These are phyloP conservation scores for Mycena floridula DNA, from an alignment of 768 basidiomycete species.

Conservation along the genomic window DNA sequence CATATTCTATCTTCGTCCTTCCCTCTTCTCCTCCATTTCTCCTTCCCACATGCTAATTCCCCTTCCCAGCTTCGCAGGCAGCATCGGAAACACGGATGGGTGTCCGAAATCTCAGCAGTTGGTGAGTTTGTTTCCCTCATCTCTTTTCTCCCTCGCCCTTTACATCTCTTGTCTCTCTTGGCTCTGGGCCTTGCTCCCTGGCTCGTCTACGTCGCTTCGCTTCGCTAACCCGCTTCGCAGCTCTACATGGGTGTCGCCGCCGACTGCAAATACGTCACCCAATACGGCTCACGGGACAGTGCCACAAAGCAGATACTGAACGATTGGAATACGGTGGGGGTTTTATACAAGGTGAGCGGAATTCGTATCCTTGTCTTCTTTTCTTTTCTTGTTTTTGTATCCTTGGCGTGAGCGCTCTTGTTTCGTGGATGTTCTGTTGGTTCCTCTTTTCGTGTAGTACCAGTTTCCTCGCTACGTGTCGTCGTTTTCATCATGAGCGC, in stretches of 20 bases:
- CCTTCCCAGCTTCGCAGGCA: constrained; percentile 50
- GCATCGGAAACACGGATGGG: constrained; percentile 63
- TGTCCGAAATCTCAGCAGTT: constrained; percentile 72
- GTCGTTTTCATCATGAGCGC: too few relatives aligned
- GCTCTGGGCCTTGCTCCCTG: too few relatives aligned
- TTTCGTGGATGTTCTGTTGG: not conserved
- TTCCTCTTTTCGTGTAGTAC: too few relatives aligned
- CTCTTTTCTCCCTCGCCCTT: not conserved
- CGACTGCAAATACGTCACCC: constrained; percentile 71
- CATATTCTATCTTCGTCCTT: constrained; percentile 1
- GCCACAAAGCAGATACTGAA: constrained; percentile 73
- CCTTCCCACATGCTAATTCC: not conserved
- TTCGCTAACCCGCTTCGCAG: constrained; percentile 23
- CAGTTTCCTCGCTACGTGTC: too few relatives aligned
- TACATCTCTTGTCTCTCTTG: not conserved
- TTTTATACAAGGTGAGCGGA: constrained; percentile 68
- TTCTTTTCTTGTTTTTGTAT: constrained; percentile 1
- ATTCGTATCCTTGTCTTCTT: constrained; percentile 8
- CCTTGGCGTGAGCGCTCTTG: not conserved
- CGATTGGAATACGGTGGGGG: constrained; percentile 74
- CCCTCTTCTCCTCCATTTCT: too few relatives aligned
- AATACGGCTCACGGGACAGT: constrained; percentile 56
- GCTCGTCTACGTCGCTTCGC: too few relatives aligned
- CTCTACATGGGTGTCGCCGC: constrained; percentile 84
- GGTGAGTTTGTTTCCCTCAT: constrained; percentile 30